Evolutionary conservation across 1,284 basidiomycete species (phyloP), one percentile per base, ranked within the genome.

Genomic region (Cutaneotrichosporon sp.): DNA sequence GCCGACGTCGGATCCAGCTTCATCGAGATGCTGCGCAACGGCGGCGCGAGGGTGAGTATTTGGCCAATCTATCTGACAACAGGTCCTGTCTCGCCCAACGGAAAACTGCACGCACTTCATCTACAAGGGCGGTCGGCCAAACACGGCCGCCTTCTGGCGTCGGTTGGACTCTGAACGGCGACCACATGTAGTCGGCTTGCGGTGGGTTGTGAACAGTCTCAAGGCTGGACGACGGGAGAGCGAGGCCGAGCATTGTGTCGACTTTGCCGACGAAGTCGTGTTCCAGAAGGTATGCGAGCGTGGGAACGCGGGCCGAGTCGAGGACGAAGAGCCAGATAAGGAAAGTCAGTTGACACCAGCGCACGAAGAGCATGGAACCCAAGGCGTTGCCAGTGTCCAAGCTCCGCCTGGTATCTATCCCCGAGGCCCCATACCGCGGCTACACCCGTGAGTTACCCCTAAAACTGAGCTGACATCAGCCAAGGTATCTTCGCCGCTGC

Each of bases 151-250:
- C 31, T 88, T 88, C 66, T 92, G 89, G 74, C 86, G 90, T 87
- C 70, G 72, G 81, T 74, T 78, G 53, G 68, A 71, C 9, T 62
- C 68, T 26, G 81, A 86, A 40, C 87, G 90, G 34, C 61, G 64
- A 0, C 76, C 84, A n/a, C 66, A 72, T 49, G 86, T 95, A 13
- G 90, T 97, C 14, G 90, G 91, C 13, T 91, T 95, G 69, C 88
- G 86, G n/a, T 97, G 93, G 93, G 90, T 96, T 3, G 90, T 92
- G 1, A 86, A 89, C 71, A 92, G 90, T 69, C 89, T 86, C 13
- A 91, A 95, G 73, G 84, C 87, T 63, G 84, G 86, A 26, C 78
- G 80, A 49, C 84, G 81, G 51, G 85, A 90, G 2, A 87, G 88
- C 9, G 92, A 95, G 74, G 79, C 81, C 3, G 83, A 81, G 38